Conservation (phyloP, 1,284 basidiomycete species). For the Cerioporus squamosus region DNA sequence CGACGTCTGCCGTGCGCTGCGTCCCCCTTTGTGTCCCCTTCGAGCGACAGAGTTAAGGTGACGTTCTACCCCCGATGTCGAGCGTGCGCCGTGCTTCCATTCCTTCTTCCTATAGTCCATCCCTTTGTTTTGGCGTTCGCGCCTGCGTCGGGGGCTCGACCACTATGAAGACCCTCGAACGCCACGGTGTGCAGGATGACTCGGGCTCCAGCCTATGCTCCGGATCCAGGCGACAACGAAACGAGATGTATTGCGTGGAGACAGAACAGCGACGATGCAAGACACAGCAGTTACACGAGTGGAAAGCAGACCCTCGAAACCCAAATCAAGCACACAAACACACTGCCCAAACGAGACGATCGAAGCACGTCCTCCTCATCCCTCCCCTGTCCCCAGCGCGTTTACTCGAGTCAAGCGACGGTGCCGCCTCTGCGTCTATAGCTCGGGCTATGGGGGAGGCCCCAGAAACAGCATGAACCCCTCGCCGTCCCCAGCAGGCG, state of each 20-base stretch:
- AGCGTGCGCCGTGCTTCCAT: conserved; percentile 1
- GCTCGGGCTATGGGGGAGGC: conserved; percentile 26
- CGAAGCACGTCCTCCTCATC: not conserved
- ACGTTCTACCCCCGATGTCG: not conserved
- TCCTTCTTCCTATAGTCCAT: not conserved
- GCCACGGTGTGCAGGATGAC: too few species aligned
- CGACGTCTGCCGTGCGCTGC: not conserved
- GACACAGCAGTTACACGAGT: not conserved
- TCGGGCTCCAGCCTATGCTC: too few species aligned
- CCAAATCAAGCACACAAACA: conserved; percentile 7
- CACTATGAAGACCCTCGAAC: too few species aligned
- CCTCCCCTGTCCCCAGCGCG: too few species aligned
- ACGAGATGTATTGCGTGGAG: too few species aligned
- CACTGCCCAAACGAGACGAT: conserved; percentile 3
- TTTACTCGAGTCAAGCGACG: too few species aligned
- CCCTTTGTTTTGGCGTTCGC: too few species aligned
- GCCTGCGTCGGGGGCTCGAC: too few species aligned
- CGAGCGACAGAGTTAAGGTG: conserved; percentile 4
- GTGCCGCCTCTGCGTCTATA: too few species aligned
- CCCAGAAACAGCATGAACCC: conserved; percentile 60
- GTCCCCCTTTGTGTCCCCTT: conserved; percentile 4
- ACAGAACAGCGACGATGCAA: conserved; percentile 13
- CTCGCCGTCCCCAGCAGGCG: conserved; percentile 49
- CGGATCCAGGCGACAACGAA: too few species aligned
- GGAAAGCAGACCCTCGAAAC: not conserved